Conservation (phyloP, 2,329 filamentous ascomycete species). For the Cercospora berteroae region DNA sequence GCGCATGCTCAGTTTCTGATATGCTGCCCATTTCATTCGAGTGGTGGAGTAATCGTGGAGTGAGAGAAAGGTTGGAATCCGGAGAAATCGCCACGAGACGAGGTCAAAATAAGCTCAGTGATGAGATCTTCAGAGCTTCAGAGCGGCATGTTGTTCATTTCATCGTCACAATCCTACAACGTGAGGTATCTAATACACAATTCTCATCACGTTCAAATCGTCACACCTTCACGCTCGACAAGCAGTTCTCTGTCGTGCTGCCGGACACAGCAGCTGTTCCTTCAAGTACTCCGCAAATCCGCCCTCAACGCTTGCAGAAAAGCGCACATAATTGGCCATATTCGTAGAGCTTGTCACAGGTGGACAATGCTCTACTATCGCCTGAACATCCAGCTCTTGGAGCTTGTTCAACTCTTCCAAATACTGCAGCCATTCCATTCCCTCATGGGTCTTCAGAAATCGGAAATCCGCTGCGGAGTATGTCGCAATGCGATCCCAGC, state of each 20-base stretch:
- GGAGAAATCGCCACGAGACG: not conserved
- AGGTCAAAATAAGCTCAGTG: not conserved
- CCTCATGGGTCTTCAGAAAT: conserved; percentile 46
- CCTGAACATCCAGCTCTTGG: conserved; percentile 51
- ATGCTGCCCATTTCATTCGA: not conserved
- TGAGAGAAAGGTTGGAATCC: not conserved
- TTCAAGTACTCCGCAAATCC: conserved; percentile 56
- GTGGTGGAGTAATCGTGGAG: too few relatives aligned
- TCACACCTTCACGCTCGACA: not conserved
- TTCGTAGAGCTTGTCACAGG: conserved; percentile 51
- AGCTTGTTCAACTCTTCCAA: conserved; percentile 53
- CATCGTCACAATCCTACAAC: not conserved
- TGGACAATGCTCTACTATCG: conserved; percentile 56
- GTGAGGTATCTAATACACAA: not conserved
- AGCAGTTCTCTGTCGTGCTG: not conserved
- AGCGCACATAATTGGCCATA: conserved; percentile 59
- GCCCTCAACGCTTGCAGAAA: conserved; percentile 59
- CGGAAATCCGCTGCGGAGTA: conserved; percentile 51
- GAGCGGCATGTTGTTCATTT: not conserved
- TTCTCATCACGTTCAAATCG: not conserved
- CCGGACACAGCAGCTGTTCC: conserved; percentile 19
- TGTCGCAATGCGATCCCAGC: conserved; percentile 52
- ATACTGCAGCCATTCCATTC: conserved; percentile 59
- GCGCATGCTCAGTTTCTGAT: not conserved
- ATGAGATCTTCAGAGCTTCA: not conserved